These are phyloP conservation scores for Puccinia polysora DNA, from an alignment of 1,284 basidiomycete species.

Conservation along the genomic window DNA sequence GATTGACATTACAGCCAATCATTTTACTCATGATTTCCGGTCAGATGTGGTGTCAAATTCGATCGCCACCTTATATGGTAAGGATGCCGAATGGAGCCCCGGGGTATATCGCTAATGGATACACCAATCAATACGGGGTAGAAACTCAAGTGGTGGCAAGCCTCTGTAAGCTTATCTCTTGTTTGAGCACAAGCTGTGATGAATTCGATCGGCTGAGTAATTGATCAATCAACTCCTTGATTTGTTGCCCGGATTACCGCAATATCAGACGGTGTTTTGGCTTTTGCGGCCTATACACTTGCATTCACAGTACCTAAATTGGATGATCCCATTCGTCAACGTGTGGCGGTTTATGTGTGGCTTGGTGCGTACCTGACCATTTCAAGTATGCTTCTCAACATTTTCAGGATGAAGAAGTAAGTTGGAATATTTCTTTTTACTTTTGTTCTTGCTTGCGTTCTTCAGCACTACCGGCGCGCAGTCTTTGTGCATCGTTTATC, in stretches of 20 bases:
- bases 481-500: too few relatives aligned
- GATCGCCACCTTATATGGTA: conserved; percentile 69
- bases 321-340: conserved; percentile 68
- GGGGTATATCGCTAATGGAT: conserved; percentile 78
- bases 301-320: conserved; percentile 75
- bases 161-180: conserved; percentile 66
- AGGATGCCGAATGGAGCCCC: conserved; percentile 55
- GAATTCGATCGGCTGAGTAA: neutral
- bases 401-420: conserved; percentile 85
- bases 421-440: too few relatives aligned
- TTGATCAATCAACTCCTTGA: neutral
- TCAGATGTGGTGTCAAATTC: conserved; percentile 95
- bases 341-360: conserved; percentile 84
- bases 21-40: conserved; percentile 81
- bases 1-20: conserved; percentile 50
- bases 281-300: conserved; percentile 75
- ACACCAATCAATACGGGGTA: conserved; percentile 83
- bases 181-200: neutral
- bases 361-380: conserved; percentile 73
- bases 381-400: conserved; percentile 77
- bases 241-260: neutral
- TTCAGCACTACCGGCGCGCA: too few relatives aligned
- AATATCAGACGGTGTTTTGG: conserved; percentile 74
- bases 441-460: too few relatives aligned
- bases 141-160: conserved; percentile 82